A percentile compares a stretch with the other conserved stretches of the same genome.
Conservation (phyloP, 306 rosid species). For the Pyrus communis region DNA sequence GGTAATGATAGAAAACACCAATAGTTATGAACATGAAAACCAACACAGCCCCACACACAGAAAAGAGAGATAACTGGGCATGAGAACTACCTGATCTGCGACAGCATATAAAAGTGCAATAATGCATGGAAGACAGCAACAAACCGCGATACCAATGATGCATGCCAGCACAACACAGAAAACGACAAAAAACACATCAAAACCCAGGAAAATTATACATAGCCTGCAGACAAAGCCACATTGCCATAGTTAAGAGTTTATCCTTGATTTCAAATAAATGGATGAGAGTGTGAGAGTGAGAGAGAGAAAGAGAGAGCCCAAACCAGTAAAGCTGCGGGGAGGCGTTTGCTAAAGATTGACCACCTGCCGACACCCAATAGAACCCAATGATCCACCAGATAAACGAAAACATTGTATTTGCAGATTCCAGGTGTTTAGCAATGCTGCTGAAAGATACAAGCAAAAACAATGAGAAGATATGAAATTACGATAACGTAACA, state of each 20-base stretch:
- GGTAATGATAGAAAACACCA: neutral
- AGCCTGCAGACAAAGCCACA: constrained; percentile 61
- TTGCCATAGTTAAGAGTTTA: constrained; percentile 13
- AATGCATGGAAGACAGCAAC: constrained; percentile 94
- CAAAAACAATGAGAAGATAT: neutral
- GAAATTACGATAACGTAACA: neutral
- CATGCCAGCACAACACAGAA: constrained; percentile 98
- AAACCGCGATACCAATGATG: constrained; percentile 86
- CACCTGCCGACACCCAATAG: constrained; percentile 95
- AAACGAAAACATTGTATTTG: constrained; percentile 93
- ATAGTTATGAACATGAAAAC: constrained; percentile 4
- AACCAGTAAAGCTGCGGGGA: constrained; percentile 94
- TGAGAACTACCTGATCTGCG: constrained; percentile 76
- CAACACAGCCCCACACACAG: neutral
- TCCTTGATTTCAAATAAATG: neutral
- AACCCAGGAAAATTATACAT: constrained; percentile 88
- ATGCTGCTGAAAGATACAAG: constrained; percentile 36
- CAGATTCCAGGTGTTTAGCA: constrained; percentile 87
- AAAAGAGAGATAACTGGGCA: neutral
- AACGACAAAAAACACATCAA: constrained; percentile 95
- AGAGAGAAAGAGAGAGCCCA: constrained; percentile 20
- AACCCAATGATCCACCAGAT: constrained; percentile 99
- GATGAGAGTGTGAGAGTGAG: neutral
- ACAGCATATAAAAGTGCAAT: constrained; percentile 90
- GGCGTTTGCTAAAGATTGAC: constrained; percentile 53